Evolutionary conservation across 352 stramenopile genomes (phyloP), one percentile per base, ranked within the genome.

Genomic region (Thalassiosira allenii): DNA sequence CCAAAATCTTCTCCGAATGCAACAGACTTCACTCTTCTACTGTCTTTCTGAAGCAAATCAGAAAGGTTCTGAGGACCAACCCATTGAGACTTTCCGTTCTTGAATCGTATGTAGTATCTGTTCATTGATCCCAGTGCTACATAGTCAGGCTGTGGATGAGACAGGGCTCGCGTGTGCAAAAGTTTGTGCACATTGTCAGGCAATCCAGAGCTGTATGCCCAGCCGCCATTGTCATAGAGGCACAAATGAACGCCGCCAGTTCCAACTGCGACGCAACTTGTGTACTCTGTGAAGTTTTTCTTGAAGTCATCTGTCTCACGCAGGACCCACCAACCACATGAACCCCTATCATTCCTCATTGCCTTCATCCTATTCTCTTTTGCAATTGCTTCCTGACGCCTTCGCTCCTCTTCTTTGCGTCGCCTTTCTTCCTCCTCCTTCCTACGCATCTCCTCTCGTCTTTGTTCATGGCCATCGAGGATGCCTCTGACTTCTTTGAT

Each of bases 1-100:
- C 30, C 33, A 5, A 6, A 68, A 32, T 68, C 3, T 53, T 68
- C 32, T 30, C 58, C 58, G 32, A 68, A 68, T 33, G 58, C 58
- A 49, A 68, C 33, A 30, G 58, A 33, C 27, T 54, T 68, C 3
- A 63, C 25, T 37, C 8, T n/a, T 49, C 33, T 66, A 17, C 20
- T 5, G 3, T 4, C 22, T 3, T n/a, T 25, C 20, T 53, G 9
- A 32, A 68, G 37, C 17, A 49, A 9, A 17, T 52, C 49, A 12
- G 3, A 4, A 30, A 68, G 47, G 3, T 29, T 12, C 5, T 53
- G 2, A 33, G 23, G 33, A 9, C 58, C 58, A 12, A 54, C 30
- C 58, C 58, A 68, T 34, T 65, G 6, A 2, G 25, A n/a, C 29
- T 44, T 65, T 2, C 58, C 58, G 17, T 68, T 54, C 17, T 17